Evolutionary conservation across 768 basidiomycete species (phyloP).

Genomic region (Trametes coccinea): DNA sequence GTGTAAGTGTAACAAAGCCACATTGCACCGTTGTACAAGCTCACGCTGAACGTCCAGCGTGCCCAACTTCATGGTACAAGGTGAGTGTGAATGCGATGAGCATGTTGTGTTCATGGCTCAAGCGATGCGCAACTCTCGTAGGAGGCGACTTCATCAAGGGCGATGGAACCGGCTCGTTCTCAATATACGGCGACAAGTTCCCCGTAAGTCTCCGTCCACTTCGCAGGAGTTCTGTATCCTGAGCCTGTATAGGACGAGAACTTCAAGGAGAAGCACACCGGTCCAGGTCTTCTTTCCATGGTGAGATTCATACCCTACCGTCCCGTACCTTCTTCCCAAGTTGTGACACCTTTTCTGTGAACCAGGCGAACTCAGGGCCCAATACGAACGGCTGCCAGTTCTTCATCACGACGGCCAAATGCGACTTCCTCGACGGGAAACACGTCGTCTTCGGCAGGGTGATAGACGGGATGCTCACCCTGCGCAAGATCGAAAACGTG

Average conservation of each 20-base stretch:
- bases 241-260: conserved; percentile 76
- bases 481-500: conserved; percentile 96
- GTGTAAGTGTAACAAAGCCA: conserved; percentile 54
- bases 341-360: background rate
- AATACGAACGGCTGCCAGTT: conserved; percentile 96
- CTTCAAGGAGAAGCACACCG: conserved; percentile 86
- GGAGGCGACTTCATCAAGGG: conserved; percentile 94
- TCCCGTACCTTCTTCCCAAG: background rate
- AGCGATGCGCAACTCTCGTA: conserved; percentile 27
- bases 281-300: conserved; percentile 90
- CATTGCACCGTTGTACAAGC: too few relatives aligned
- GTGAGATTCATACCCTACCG: conserved; percentile 46
- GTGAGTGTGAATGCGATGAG: conserved; percentile 35
- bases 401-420: conserved; percentile 94
- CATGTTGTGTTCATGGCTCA: too few relatives aligned
- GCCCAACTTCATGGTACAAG: conserved; percentile 97
- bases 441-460: conserved; percentile 93
- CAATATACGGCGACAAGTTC: conserved; percentile 96
- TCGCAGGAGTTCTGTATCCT: background rate
- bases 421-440: conserved; percentile 94
- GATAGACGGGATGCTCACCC: conserved; percentile 90
- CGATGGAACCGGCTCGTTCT: conserved; percentile 94
- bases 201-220: conserved; percentile 51
- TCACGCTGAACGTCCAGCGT: conserved; percentile 47
- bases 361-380: conserved; percentile 90